Evolutionary conservation across 2,329 filamentous ascomycete genomes (phyloP).

Genomic region (Clarireedia monteithiana): DNA sequence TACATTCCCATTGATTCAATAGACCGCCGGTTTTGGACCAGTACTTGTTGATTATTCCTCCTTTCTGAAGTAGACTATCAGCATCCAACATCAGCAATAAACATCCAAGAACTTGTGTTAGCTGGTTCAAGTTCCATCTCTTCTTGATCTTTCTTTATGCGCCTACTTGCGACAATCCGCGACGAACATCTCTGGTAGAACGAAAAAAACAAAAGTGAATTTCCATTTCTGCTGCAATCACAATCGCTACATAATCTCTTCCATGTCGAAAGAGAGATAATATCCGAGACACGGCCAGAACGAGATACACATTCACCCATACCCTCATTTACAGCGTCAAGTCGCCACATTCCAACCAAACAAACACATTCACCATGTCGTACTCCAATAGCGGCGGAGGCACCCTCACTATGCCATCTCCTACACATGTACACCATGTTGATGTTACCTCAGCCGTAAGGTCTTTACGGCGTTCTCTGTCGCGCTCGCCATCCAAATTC

Average conservation of each 20-base stretch:
- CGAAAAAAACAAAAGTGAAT: slow-evolving; percentile 1
- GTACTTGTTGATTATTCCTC: slow-evolving; percentile 4
- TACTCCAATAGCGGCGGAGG: slow-evolving; percentile 58
- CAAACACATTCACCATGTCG: slow-evolving; percentile 38
- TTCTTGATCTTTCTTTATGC: neutral
- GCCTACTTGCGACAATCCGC: neutral
- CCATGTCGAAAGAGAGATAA: slow-evolving; percentile 8
- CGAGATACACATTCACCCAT: slow-evolving; percentile 1
- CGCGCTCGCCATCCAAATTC: slow-evolving; percentile 90
- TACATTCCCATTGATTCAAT: slow-evolving; percentile 7
- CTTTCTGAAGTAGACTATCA: slow-evolving; percentile 15
- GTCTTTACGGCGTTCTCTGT: slow-evolving; percentile 79
- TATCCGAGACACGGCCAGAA: neutral
- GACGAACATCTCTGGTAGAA: neutral
- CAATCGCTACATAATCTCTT: neutral
- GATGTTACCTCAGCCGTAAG: slow-evolving; percentile 76
- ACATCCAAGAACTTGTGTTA: slow-evolving; percentile 5
- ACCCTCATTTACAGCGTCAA: slow-evolving; percentile 3
- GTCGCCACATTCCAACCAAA: slow-evolving; percentile 20
- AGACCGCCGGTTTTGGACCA: slow-evolving; percentile 4
- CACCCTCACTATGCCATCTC: slow-evolving; percentile 79
- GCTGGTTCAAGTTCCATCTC: neutral
- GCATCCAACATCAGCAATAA: slow-evolving; percentile 41
- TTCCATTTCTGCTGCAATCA: neutral
- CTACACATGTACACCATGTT: slow-evolving; percentile 73